Evolutionary conservation across 768 basidiomycete genomes (phyloP).

Genomic region (Neoboletus subvelutipes): DNA sequence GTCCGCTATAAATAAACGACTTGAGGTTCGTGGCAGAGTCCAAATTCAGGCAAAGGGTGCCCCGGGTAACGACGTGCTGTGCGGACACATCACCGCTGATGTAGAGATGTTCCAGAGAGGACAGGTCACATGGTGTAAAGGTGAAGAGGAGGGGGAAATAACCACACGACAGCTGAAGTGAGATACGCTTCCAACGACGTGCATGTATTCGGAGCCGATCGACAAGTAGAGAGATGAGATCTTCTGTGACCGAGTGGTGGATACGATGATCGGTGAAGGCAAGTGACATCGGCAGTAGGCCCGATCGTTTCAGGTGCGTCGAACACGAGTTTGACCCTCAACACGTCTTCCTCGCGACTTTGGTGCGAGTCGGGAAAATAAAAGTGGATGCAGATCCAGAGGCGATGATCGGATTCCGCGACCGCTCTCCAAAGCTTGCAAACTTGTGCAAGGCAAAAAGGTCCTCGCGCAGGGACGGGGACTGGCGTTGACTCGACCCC

Average conservation of each 20-base stretch:
- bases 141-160: slow-evolving; percentile 19
- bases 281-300: slow-evolving; percentile 15
- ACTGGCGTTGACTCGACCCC: background rate
- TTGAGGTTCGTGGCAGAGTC: slow-evolving; percentile 11
- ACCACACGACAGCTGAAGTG: slow-evolving; percentile 6
- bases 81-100: slow-evolving; percentile 5
- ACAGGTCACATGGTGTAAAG: slow-evolving; percentile 17
- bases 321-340: background rate
- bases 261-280: slow-evolving; percentile 21
- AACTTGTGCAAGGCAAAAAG: slow-evolving; percentile 16
- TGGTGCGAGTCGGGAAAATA: slow-evolving; percentile 1
- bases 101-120: slow-evolving; percentile 13
- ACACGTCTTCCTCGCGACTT: slow-evolving; percentile 1
- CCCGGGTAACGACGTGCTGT: background rate
- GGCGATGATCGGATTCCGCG: slow-evolving; percentile 9
- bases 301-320: slow-evolving; percentile 19
- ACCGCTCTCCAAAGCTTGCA: slow-evolving; percentile 23
- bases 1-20: slow-evolving; percentile 18
- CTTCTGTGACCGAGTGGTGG: slow-evolving; percentile 1
- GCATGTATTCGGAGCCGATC: slow-evolving; percentile 15
- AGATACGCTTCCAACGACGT: slow-evolving; percentile 18
- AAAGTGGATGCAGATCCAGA: slow-evolving; percentile 26
- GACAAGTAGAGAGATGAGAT: slow-evolving; percentile 11
- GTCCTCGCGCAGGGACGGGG: background rate
- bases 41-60: slow-evolving; percentile 2